These are phyloP conservation scores for Fomitiporia mediterranea DNA, from an alignment of 1,284 basidiomycete species.

Conservation along the genomic window DNA sequence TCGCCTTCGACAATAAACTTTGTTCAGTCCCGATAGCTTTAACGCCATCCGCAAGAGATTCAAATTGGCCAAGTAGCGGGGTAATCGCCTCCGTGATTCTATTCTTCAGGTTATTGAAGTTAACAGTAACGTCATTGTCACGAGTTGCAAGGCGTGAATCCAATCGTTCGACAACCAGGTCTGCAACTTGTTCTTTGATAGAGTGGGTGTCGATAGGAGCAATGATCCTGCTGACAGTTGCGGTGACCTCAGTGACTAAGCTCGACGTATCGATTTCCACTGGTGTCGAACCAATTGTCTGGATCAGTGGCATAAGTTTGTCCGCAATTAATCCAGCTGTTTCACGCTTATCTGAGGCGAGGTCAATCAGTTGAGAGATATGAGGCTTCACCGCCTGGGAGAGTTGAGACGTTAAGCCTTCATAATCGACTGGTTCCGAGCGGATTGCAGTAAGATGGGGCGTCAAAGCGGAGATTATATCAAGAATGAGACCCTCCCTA, in stretches of 20 bases:
- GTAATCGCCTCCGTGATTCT: constrained; percentile 52
- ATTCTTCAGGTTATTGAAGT: constrained; percentile 51
- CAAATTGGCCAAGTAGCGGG: constrained; percentile 41
- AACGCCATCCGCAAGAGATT: constrained; percentile 35
- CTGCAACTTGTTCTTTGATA: constrained; percentile 81
- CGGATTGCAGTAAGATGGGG: constrained; percentile 57
- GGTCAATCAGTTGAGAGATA: constrained; percentile 79
- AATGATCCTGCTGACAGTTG: constrained; percentile 64
- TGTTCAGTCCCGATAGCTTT: constrained; percentile 4
- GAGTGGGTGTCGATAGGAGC: constrained; percentile 74
- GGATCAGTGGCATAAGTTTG: constrained; percentile 62
- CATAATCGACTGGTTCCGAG: constrained; percentile 68
- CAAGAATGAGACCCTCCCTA: constrained; percentile 50
- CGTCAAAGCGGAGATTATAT: constrained; percentile 52
- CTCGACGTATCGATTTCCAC: constrained; percentile 48
- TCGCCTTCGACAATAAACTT: not conserved
- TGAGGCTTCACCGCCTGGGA: constrained; percentile 82
- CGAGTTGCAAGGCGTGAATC: constrained; percentile 73
- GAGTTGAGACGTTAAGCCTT: constrained; percentile 64
- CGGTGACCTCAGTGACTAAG: constrained; percentile 52
- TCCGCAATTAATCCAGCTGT: constrained; percentile 77
- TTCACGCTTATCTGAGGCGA: constrained; percentile 80
- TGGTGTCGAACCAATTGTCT: constrained; percentile 37
- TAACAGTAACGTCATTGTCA: constrained; percentile 53
- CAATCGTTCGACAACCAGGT: constrained; percentile 76